These are phyloP conservation scores for Ettlia oleoabundans DNA, from an alignment of 139 green algal genomes.

Conservation along the genomic window DNA sequence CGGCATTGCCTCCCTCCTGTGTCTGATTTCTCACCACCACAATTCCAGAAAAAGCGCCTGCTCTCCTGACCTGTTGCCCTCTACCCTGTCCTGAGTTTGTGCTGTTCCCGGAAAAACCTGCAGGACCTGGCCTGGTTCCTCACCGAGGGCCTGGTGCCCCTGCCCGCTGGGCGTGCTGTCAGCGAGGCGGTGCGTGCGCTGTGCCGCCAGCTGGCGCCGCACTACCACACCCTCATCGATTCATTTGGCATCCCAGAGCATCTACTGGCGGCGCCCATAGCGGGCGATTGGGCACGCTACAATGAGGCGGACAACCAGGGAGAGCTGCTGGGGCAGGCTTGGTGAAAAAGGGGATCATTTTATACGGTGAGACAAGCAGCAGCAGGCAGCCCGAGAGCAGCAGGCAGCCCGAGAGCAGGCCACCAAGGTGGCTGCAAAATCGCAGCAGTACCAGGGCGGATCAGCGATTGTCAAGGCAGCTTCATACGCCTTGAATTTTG, in stretches of 20 bases:
- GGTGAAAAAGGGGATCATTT: too few species aligned
- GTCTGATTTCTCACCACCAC: too few species aligned
- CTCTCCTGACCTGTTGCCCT: background rate
- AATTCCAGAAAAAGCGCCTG: too few species aligned
- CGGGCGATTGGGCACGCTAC: constrained; percentile 84
- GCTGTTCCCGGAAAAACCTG: background rate
- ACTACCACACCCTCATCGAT: constrained; percentile 60
- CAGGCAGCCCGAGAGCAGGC: too few species aligned
- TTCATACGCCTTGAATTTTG: too few species aligned
- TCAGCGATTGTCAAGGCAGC: too few species aligned
- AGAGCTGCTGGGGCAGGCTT: constrained; percentile 51
- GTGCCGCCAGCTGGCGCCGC: constrained; percentile 58
- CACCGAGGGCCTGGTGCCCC: constrained; percentile 62
- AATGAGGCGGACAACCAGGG: constrained; percentile 73
- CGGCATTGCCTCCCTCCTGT: background rate
- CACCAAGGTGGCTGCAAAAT: background rate
- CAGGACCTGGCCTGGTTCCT: constrained; percentile 82
- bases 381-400: too few species aligned
- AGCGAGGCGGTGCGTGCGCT: constrained; percentile 53
- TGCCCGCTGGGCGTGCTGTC: constrained; percentile 52
- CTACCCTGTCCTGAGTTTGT: background rate
- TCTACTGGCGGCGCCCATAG: constrained; percentile 86
- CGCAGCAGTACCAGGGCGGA: too few species aligned
- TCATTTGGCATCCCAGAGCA: constrained; percentile 88
- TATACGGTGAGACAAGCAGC: too few species aligned